Conservation (phyloP, 257 asterid genomes). For the Gentiana macrophylla region DNA sequence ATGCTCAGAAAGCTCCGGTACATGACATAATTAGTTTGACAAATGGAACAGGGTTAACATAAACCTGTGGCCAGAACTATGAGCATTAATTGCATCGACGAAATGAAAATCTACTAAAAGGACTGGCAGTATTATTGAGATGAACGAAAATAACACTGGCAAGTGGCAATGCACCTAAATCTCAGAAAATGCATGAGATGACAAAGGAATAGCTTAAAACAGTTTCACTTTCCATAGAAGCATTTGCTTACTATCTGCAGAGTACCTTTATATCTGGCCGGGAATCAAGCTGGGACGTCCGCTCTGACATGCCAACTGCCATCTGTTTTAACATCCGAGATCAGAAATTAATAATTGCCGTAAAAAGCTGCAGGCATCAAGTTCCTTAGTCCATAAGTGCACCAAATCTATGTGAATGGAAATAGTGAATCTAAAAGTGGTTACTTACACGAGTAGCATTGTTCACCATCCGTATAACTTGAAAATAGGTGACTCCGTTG, state of each 20-base stretch:
- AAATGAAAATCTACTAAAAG: no score
- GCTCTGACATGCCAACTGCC: slow-evolving; percentile 95
- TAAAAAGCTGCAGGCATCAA: slow-evolving; percentile 2
- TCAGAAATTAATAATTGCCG: slow-evolving; percentile 13
- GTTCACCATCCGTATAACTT: slow-evolving; percentile 97
- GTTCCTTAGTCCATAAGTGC: slow-evolving; percentile 9
- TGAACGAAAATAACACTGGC: not conserved
- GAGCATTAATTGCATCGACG: no score
- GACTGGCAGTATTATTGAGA: not conserved
- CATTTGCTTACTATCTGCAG: not conserved
- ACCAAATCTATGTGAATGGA: slow-evolving; percentile 8
- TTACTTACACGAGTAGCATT: slow-evolving; percentile 92
- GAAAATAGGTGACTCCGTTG: slow-evolving; percentile 91
- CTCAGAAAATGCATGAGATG: not conserved
- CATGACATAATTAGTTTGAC: no score
- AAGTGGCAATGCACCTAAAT: not conserved
- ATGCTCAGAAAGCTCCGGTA: not conserved
- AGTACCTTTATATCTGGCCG: slow-evolving; percentile 78
- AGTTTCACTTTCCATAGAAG: not conserved
- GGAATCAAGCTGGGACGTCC: slow-evolving; percentile 56
- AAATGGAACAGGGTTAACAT: not conserved
- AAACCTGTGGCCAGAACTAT: no score
- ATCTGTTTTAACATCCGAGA: slow-evolving; percentile 42
- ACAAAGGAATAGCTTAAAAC: not conserved
- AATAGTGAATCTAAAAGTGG: slow-evolving; percentile 8